Base-by-base conservation (phyloP, 2,329 filamentous ascomycete genomes). In the Cordyceps cicadae region DNA sequence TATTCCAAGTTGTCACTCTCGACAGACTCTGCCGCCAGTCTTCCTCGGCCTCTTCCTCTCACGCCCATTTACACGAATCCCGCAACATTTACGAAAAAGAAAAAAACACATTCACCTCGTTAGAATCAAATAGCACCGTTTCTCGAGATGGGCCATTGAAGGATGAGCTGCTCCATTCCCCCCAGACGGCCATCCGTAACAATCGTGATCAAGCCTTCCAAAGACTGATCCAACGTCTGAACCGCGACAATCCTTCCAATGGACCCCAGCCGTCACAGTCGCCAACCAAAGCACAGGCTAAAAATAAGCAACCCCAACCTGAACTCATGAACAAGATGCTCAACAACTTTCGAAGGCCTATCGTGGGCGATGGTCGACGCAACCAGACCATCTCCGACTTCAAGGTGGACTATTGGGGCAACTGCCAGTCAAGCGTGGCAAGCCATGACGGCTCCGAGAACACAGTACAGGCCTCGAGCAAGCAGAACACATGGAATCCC, bases 401-500 rank as follows among this genome's bases (percentile, higher is more conserved):
- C 46, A 50, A 37, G 17, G 52, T 52, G 7, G 46, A 61, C 46
- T 52, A 61, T 46, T 61, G 59, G 59, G 52, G 51, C n/a, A 14
- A 52, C n/a, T 21, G 57, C 7, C 43, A 43, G n/a, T 50, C 59
- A 5, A 55, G 32, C 41, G 12, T 34, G 19, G 39, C 32, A n/a
- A 57, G 54, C 49, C 32, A 7, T 24, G 54, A 57, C 26, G 46
- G 46, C 45, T 50, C 29, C 32, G 45, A 50, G 9, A 48, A 26
- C 26, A 26, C 45, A 41, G 64, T 64, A 1, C 60, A 43, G 26
- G 32, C 8, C 8, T 12, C 49, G 2, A 34, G 11, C 24, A 62
- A 63, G 32, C 57, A 61, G 21, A 65, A 63, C 24, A 65, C 63
- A 0, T 64, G 72, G 63, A 73, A 73, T 50, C 71, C 71, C 5